Evolutionary conservation across 306 rosid genomes (phyloP), one percentile per base, ranked within the genome.

Genomic region (Senna siamea): DNA sequence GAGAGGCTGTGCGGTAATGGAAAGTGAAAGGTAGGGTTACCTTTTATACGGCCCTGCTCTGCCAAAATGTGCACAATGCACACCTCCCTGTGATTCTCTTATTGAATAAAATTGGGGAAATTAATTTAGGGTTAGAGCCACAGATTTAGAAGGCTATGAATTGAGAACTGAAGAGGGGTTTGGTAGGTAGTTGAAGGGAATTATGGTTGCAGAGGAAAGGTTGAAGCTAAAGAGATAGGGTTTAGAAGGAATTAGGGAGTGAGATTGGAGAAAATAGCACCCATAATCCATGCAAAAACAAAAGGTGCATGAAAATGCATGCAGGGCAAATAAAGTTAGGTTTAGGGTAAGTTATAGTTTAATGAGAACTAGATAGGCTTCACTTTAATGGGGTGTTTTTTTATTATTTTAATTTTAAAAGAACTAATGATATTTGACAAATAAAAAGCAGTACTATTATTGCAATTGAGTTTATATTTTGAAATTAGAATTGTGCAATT

Each of bases 11-110:
- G 75, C 78, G 70, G 44, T n/a, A 75, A 75, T 72, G 92, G 91
- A 87, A 79, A 87, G 89, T 79, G 82, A 89, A 81, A 79, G 76
- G 70, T 83, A 80, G 84, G 78, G 66, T 68, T 76, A 69, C 81
- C 74, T 59, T 84, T 78, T 73, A 73, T 74, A 76, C 70, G 69
- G 80, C 73, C 65, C 77, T 56, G 78, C 83, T 73, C 64, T 73
- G 60, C 79, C 38, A 70, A 1, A 26, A 55, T 70, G 8, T 63
- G 66, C 80, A 82, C 76, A 66, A 41, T 10, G 40, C 40, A 37
- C 40, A 37, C 11, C 66, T 67, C 78, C 40, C 55, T 58, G 35
- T 54, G 67, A 71, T 60, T 38, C 74, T 48, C 26, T 75, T 28
- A 60, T 74, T 61, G 52, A 61, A 62, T 60, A 62, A 37, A 23